phyloP scores from a whole-genome alignment of 768 basidiomycete species.

The Cubamyces lactineus region DNA sequence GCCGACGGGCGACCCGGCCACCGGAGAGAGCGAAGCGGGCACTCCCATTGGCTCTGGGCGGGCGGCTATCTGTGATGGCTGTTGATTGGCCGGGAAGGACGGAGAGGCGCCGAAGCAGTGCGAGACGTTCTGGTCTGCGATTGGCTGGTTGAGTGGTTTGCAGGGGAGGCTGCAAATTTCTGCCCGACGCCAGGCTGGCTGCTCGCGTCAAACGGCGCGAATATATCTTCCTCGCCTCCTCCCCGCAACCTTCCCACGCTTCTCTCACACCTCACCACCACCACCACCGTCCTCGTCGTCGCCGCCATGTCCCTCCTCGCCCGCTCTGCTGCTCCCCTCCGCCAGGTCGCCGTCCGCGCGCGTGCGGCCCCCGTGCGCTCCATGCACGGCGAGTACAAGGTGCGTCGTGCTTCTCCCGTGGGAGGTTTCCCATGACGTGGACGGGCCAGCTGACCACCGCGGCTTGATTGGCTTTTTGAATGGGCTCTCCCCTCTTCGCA shows the following conservation, averaged over 20 bases:
- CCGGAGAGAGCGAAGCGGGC: no score
- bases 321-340: slow-evolving; percentile 31
- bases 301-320: slow-evolving; percentile 30
- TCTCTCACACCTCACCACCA: slow-evolving; percentile 3
- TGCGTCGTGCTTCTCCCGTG: background rate
- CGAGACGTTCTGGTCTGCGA: slow-evolving; percentile 18
- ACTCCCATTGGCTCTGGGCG: background rate
- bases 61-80: background rate
- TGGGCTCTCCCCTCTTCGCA: background rate
- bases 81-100: slow-evolving; percentile 2
- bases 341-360: slow-evolving; percentile 32
- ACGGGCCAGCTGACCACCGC: slow-evolving; percentile 1
- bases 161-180: background rate
- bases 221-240: slow-evolving; percentile 3
- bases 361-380: slow-evolving; percentile 25
- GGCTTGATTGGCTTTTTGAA: no score
- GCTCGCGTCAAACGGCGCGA: background rate
- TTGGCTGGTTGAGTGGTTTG: slow-evolving; percentile 15
- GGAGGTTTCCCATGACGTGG: slow-evolving; percentile 6
- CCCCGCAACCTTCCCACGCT: slow-evolving; percentile 12
- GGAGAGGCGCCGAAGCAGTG: background rate
- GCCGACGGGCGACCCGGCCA: background rate
- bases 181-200: background rate
- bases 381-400: slow-evolving; percentile 31
- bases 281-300: background rate